A percentile compares a stretch with the other conserved stretches of the same genome.
phyloP scores from a whole-genome alignment of 2,329 filamentous ascomycete species.

The Claviceps quebecensis region DNA sequence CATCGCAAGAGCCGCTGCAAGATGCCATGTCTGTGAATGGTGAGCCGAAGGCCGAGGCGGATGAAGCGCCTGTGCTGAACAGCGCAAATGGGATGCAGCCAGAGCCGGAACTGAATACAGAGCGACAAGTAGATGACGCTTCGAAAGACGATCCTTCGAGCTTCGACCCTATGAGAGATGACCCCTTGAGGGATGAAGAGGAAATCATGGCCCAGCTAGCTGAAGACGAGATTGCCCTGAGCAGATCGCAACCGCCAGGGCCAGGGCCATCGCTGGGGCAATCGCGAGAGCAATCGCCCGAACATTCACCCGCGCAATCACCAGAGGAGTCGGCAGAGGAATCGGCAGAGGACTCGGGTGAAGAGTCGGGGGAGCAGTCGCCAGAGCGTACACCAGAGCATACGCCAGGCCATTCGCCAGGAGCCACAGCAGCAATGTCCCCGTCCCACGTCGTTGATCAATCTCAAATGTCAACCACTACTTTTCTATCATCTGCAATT shows the following conservation, averaged over 20 bases:
- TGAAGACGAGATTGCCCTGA: conserved; percentile 6
- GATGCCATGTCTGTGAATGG: conserved; percentile 9
- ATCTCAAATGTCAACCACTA: conserved; percentile 54
- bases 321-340: too few species aligned
- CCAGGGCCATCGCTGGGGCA: background rate
- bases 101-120: background rate
- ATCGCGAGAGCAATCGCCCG: background rate
- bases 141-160: background rate
- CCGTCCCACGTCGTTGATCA: conserved; percentile 33
- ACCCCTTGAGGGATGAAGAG: background rate
- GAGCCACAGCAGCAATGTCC: conserved; percentile 21
- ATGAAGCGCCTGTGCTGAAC: background rate
- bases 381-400: too few species aligned
- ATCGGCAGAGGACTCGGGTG: too few species aligned
- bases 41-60: background rate
- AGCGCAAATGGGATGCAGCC: background rate
- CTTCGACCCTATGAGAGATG: background rate
- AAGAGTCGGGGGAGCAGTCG: too few species aligned
- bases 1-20: background rate
- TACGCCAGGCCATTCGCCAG: background rate
- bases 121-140: background rate
- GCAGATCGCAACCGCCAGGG: conserved; percentile 10
- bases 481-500: conserved; percentile 78
- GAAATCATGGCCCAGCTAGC: background rate
- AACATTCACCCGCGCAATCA: too few species aligned